A percentile compares a stretch with the other conserved stretches of the same genome.
Evolutionary conservation across 2,329 filamentous ascomycete species (phyloP).

Genomic region (Colletotrichum sp.): DNA sequence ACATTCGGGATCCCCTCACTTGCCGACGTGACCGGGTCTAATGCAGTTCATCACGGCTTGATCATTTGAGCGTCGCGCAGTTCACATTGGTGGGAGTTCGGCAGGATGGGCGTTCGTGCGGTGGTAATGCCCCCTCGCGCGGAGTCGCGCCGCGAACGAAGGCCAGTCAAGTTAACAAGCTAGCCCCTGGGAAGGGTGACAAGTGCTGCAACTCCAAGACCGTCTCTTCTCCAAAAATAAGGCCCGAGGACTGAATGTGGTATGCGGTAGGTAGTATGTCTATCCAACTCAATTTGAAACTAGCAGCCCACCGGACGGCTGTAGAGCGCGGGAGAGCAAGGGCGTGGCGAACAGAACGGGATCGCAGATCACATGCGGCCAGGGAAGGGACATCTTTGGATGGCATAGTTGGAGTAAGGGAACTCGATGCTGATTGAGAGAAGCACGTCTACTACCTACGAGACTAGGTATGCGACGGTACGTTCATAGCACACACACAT

Average conservation of each 20-base stretch:
- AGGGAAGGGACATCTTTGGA: not conserved
- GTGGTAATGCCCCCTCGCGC: not conserved
- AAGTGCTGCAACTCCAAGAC: not conserved
- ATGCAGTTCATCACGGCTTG: constrained; percentile 10
- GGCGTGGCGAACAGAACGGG: not conserved
- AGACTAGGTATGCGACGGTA: not conserved
- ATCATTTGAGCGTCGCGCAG: not conserved
- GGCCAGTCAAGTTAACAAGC: not conserved
- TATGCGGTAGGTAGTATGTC: not conserved
- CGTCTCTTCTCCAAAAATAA: not conserved
- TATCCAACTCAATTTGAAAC: constrained; percentile 2
- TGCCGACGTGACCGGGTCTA: constrained; percentile 9
- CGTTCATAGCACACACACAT: not conserved
- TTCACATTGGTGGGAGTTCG: constrained; percentile 5
- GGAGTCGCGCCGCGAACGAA: not conserved
- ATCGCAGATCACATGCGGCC: not conserved
- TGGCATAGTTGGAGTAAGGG: not conserved
- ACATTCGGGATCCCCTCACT: constrained; percentile 10
- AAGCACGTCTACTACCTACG: not conserved
- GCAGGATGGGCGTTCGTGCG: not conserved
- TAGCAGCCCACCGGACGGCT: not conserved
- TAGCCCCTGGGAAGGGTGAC: not conserved
- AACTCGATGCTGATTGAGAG: not conserved
- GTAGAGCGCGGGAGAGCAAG: not conserved
- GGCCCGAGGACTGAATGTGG: not conserved